Conservation (phyloP, 306 rosid species). For the Ormosia emarginata region DNA sequence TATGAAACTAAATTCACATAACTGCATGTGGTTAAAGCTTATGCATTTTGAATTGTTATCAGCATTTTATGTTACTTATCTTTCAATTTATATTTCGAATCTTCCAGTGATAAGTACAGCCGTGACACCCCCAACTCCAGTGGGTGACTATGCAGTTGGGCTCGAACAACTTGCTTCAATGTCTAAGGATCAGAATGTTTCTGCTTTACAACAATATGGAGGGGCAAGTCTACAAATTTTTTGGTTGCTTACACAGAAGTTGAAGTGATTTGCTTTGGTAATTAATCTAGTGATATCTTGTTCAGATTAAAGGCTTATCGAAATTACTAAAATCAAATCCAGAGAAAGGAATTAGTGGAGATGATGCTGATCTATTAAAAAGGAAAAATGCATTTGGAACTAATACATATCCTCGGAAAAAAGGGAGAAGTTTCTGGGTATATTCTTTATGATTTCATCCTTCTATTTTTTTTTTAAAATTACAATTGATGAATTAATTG, state of each 20-base stretch:
- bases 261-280: slow-evolving; percentile 17
- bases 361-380: slow-evolving; percentile 52
- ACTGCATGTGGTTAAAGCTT: slow-evolving; percentile 3
- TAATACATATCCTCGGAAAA: slow-evolving; percentile 91
- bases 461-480: neutral
- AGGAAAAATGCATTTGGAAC: slow-evolving; percentile 82
- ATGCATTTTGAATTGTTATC: slow-evolving; percentile 13
- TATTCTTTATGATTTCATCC: slow-evolving; percentile 7
- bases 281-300: slow-evolving; percentile 6
- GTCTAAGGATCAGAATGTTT: slow-evolving; percentile 67
- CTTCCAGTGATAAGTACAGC: slow-evolving; percentile 40
- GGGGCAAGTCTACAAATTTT: slow-evolving; percentile 57
- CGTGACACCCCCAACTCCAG: slow-evolving; percentile 40
- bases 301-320: slow-evolving; percentile 73
- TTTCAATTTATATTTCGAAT: slow-evolving; percentile 26
- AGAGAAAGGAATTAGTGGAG: slow-evolving; percentile 73
- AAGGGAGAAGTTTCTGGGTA: slow-evolving; percentile 92
- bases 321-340: slow-evolving; percentile 55
- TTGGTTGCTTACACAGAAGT: neutral
- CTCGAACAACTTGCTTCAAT: slow-evolving; percentile 71
- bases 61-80: slow-evolving; percentile 28
- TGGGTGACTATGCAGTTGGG: slow-evolving; percentile 56
- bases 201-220: slow-evolving; percentile 66
- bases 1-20: neutral
- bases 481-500: slow-evolving; percentile 13